Percentiles rank a stretch among this genome's conserved stretches.
Conservation (phyloP, 2,329 filamentous ascomycete species). For the Chaetothyriales sp. region DNA sequence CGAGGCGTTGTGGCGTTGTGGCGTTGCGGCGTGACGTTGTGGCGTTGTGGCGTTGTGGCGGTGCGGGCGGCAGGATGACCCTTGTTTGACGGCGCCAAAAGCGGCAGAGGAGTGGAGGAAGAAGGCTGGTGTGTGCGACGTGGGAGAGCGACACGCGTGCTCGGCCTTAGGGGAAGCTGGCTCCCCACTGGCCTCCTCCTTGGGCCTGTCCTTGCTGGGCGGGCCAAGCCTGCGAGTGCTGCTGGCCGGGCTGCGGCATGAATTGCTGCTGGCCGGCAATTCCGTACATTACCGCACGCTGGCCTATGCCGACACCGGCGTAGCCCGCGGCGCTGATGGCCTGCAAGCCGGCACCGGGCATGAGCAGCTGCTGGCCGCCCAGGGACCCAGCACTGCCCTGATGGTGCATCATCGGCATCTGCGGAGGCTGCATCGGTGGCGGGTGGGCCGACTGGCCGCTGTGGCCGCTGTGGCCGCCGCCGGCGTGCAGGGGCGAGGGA, state of each 20-base stretch:
- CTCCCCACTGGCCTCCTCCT: constrained; percentile 9
- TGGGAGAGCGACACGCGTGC: neutral
- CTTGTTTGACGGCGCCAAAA: neutral
- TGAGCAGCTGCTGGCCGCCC: constrained; percentile 15
- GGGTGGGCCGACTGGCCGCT: constrained; percentile 14
- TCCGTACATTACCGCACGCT: constrained; percentile 12
- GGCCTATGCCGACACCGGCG: constrained; percentile 11
- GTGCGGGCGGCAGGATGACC: neutral
- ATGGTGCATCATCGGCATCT: constrained; percentile 17
- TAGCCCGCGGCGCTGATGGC: constrained; percentile 17
- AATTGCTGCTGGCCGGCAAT: constrained; percentile 13
- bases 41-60: too few species aligned
- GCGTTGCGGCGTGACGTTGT: too few species aligned
- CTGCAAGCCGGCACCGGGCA: constrained; percentile 17
- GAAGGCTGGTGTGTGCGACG: neutral
- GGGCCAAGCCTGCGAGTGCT: constrained; percentile 14
- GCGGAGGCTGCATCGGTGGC: constrained; percentile 18
- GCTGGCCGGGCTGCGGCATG: constrained; percentile 15
- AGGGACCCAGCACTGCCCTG: constrained; percentile 11
- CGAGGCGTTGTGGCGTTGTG: too few species aligned
- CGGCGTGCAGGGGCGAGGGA: constrained; percentile 15
- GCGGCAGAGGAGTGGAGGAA: neutral
- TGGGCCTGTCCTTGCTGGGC: constrained; percentile 11
- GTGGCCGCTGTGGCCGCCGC: constrained; percentile 8
- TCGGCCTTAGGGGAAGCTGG: neutral